Evolutionary conservation across 2,329 filamentous ascomycete genomes (phyloP).

Genomic region (Fusarium hostae): DNA sequence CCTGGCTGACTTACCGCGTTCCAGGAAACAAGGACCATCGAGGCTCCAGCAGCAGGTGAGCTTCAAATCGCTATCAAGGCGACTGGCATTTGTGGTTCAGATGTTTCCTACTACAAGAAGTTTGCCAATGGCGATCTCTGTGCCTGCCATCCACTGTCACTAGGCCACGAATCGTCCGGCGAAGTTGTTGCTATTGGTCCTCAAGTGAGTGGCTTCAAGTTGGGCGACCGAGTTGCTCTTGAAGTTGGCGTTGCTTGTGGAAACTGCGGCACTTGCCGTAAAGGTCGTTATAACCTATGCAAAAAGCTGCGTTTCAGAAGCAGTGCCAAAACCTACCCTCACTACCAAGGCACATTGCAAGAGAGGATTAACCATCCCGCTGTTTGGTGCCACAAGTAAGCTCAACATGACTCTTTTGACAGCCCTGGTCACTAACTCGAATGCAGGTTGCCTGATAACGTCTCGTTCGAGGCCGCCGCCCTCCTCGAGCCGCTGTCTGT

Average conservation of each 20-base stretch:
- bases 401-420: not conserved
- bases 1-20: slow-evolving; percentile 23
- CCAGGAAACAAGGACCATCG: slow-evolving; percentile 63
- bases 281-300: slow-evolving; percentile 70
- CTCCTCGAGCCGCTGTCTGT: slow-evolving; percentile 71
- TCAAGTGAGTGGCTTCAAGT: slow-evolving; percentile 61
- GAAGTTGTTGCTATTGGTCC: slow-evolving; percentile 67
- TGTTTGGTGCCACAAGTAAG: slow-evolving; percentile 70
- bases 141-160: slow-evolving; percentile 71
- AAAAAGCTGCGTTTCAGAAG: slow-evolving; percentile 71
- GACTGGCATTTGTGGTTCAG: slow-evolving; percentile 76
- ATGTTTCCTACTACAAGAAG: slow-evolving; percentile 78
- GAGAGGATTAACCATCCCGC: slow-evolving; percentile 72
- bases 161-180: slow-evolving; percentile 72
- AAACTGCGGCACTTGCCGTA: slow-evolving; percentile 61
- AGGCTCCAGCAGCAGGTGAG: slow-evolving; percentile 61
- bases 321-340: slow-evolving; percentile 71
- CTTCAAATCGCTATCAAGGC: slow-evolving; percentile 73
- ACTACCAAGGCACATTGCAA: slow-evolving; percentile 71
- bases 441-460: slow-evolving; percentile 65
- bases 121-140: slow-evolving; percentile 78
- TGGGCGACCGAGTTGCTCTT: slow-evolving; percentile 69
- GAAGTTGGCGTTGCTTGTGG: slow-evolving; percentile 67
- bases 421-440: slow-evolving; percentile 10
- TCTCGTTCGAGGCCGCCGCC: slow-evolving; percentile 69